These are phyloP conservation scores for Boletus rex-veris DNA, from an alignment of 768 basidiomycete genomes.

Conservation along the genomic window DNA sequence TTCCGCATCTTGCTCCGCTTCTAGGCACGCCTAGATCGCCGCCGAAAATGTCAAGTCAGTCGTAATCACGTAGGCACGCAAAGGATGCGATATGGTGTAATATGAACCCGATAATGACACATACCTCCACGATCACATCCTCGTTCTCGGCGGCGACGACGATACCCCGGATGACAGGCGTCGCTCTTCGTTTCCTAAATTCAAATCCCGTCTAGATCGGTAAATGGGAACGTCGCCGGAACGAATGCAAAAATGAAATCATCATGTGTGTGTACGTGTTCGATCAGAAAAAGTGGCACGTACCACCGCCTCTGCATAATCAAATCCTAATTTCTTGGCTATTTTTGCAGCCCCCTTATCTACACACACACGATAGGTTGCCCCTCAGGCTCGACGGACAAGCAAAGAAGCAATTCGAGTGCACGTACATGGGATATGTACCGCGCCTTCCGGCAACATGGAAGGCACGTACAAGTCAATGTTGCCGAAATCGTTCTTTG, in stretches of 20 bases:
- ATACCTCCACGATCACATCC: constrained; percentile 67
- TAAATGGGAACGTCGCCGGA: background rate
- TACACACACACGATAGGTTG: constrained; percentile 27
- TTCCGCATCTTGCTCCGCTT: constrained; percentile 71
- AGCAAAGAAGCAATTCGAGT: constrained; percentile 7
- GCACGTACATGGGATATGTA: constrained; percentile 84
- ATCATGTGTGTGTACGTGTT: background rate
- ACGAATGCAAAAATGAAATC: constrained; percentile 5
- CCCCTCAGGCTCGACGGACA: constrained; percentile 11
- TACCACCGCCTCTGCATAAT: constrained; percentile 95
- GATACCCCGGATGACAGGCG: constrained; percentile 80
- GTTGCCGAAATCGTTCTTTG: constrained; percentile 95
- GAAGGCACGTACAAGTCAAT: constrained; percentile 93
- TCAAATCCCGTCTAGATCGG: constrained; percentile 83
- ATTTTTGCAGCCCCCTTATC: constrained; percentile 88
- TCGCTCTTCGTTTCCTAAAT: constrained; percentile 88
- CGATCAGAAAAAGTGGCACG: constrained; percentile 33
- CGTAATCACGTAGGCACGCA: background rate
- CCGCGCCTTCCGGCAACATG: constrained; percentile 88
- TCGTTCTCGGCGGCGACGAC: constrained; percentile 85
- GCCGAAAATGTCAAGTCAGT: constrained; percentile 9
- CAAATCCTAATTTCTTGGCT: constrained; percentile 80
- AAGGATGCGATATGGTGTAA: background rate
- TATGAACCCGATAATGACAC: constrained; percentile 21
- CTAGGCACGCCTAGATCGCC: constrained; percentile 71